Conservation (phyloP, 768 basidiomycete genomes). For the Mycena floridula region DNA sequence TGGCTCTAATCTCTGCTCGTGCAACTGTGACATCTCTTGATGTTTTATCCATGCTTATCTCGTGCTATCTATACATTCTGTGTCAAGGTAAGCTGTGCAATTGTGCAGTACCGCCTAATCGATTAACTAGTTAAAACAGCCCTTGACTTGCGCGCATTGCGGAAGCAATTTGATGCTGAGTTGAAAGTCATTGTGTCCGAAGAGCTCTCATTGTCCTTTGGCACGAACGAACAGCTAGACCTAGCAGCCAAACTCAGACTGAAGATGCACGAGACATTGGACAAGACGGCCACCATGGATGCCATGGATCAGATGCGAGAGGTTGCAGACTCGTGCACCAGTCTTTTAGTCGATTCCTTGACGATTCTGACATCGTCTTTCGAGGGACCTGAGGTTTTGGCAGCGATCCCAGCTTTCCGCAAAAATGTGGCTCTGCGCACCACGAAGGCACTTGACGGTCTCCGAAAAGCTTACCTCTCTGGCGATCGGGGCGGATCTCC, state of each 20-base stretch:
- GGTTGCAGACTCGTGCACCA: conserved; percentile 51
- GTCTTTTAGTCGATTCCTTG: conserved; percentile 41
- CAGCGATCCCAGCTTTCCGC: conserved; percentile 8
- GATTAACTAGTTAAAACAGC: conserved; percentile 28
- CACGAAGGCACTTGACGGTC: conserved; percentile 15
- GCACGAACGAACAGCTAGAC: conserved; percentile 15
- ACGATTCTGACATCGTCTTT: conserved; percentile 25
- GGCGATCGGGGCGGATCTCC: conserved; percentile 36
- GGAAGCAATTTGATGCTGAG: conserved; percentile 48
- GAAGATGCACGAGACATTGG: conserved; percentile 48
- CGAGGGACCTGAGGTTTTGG: conserved; percentile 21
- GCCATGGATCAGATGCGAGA: conserved; percentile 57
- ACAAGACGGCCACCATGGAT: conserved; percentile 68
- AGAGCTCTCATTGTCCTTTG: conserved; percentile 42
- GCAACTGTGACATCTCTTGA: conserved; percentile 68
- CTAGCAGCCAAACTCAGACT: conserved; percentile 30
- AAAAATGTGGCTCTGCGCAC: conserved; percentile 5
- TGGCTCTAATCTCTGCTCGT: conserved; percentile 72
- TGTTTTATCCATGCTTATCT: conserved; percentile 61
- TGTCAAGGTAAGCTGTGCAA: conserved; percentile 47
- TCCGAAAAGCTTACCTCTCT: conserved; percentile 28
- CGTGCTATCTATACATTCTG: conserved; percentile 65
- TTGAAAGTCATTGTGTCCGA: conserved; percentile 41
- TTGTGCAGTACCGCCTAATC: neutral
- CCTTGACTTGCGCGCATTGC: conserved; percentile 72